Evolutionary conservation across 2,329 filamentous ascomycete genomes (phyloP).

Genomic region (Trichoderma brevicompactum): DNA sequence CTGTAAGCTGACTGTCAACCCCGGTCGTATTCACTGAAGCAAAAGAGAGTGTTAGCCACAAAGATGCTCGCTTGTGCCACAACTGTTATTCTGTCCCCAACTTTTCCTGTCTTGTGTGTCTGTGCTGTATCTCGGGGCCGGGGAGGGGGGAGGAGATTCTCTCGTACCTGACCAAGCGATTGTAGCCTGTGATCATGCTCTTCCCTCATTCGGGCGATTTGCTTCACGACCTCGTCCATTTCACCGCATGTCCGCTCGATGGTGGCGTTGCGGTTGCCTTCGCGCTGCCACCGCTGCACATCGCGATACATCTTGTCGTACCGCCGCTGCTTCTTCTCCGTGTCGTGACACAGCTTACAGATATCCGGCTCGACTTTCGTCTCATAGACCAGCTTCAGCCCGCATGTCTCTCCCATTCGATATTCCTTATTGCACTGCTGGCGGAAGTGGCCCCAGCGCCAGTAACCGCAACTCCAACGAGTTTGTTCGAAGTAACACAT

Average conservation of each 20-base stretch:
- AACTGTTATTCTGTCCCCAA: slow-evolving; percentile 4
- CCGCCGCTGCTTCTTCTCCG: slow-evolving; percentile 80
- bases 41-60: slow-evolving; percentile 30
- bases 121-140: not conserved
- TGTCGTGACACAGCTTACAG: slow-evolving; percentile 88
- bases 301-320: slow-evolving; percentile 75
- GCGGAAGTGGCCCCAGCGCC: slow-evolving; percentile 92
- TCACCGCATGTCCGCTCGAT: slow-evolving; percentile 73
- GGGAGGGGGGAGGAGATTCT: not conserved
- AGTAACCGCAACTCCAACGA: slow-evolving; percentile 83
- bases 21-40: slow-evolving; percentile 30
- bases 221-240: slow-evolving; percentile 66
- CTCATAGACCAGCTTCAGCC: slow-evolving; percentile 84
- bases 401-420: slow-evolving; percentile 94
- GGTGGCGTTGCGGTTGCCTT: slow-evolving; percentile 73
- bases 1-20: slow-evolving; percentile 31
- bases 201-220: slow-evolving; percentile 57
- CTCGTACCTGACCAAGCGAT: slow-evolving; percentile 42
- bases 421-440: slow-evolving; percentile 94
- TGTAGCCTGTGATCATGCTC: slow-evolving; percentile 45
- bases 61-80: slow-evolving; percentile 26
- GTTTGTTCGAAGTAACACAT: slow-evolving; percentile 99
- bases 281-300: slow-evolving; percentile 75
- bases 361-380: slow-evolving; percentile 66
- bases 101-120: not conserved